Evolutionary conservation across 2,329 filamentous ascomycete genomes (phyloP), one percentile per base, ranked within the genome.

Genomic region (Nannizziopsis barbatae): DNA sequence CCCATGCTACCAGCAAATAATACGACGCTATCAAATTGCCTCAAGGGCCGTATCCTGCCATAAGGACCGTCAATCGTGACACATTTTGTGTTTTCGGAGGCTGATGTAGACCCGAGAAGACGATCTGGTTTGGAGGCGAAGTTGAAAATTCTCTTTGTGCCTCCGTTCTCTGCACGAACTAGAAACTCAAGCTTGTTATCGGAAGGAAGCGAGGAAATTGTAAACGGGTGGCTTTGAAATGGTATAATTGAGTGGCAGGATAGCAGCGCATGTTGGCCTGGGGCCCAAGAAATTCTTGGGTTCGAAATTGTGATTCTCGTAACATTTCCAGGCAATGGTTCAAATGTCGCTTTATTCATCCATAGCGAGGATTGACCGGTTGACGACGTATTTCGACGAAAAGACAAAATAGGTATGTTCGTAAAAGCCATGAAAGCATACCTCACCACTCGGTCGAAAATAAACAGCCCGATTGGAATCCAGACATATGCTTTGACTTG

Each of bases 141-240:
- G 38, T 62, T 63, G 58, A 74, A 73, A 49, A 80, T 68, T 5
- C 66, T 68, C 42, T 61, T 68, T 1, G 76, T 79, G 9, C 69
- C 73, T 10, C 76, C 77, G 31, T 65, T 69, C 55, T 77, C 69
- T 1, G 75, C 68, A 49, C 75, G 74, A 8, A 80, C 66, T 3
- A 77, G 58, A 52, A 81, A 78, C 45, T 78, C 75, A 59, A 80
- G 68, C 49, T 69, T 72, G 1, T 69, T 67, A 55, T 80, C 76
- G 35, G 68, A 66, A 0, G 75, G 74, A 10, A 80, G 67, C 1
- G 75, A 77, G 2, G 75, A 66, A 50, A 83, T 77, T 1, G 78
- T 82, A 57, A 83, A 83, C 0, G 80, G 80, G 54, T 84, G 80
- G 18, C 73, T 75, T 56, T 82, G 76, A 1, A 83, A 62, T 0